A percentile compares a stretch with the other conserved stretches of the same genome.
Evolutionary conservation across 2,329 filamentous ascomycete genomes (phyloP).

Genomic region (Truncatella angustata): DNA sequence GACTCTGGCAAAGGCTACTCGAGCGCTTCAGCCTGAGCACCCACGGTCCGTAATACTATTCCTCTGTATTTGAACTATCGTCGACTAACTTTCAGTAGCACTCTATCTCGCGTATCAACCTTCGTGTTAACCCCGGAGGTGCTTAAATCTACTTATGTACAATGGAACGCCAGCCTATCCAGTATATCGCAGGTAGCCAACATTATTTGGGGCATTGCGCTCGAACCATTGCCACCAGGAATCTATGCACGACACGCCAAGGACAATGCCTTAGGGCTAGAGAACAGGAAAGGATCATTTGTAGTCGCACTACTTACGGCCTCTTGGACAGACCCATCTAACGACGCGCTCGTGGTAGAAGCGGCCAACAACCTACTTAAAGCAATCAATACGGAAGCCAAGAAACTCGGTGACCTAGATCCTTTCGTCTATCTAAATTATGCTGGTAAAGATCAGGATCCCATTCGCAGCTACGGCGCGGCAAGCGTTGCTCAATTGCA

Average conservation of each 20-base stretch:
- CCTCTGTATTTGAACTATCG: no score
- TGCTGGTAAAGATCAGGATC: not conserved
- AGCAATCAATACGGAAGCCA: not conserved
- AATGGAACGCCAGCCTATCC: not conserved
- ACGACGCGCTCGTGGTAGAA: not conserved
- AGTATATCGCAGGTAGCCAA: not conserved
- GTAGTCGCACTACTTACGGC: not conserved
- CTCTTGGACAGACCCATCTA: not conserved
- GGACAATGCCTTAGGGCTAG: not conserved
- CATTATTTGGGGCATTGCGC: not conserved
- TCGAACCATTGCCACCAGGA: not conserved
- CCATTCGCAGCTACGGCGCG: not conserved
- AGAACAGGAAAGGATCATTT: not conserved
- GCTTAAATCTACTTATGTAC: not conserved
- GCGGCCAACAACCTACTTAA: not conserved
- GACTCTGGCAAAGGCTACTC: not conserved
- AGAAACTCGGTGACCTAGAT: not conserved
- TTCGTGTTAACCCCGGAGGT: not conserved
- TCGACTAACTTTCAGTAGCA: not conserved
- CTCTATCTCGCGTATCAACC: not conserved
- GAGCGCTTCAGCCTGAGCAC: not conserved
- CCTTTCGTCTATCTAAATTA: not conserved
- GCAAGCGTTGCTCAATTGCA: not conserved
- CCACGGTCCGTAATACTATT: not conserved
- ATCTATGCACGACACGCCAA: not conserved